These are phyloP conservation scores for Eimeria maxima DNA, from an alignment of 169 alveolate genomes.

Conservation along the genomic window DNA sequence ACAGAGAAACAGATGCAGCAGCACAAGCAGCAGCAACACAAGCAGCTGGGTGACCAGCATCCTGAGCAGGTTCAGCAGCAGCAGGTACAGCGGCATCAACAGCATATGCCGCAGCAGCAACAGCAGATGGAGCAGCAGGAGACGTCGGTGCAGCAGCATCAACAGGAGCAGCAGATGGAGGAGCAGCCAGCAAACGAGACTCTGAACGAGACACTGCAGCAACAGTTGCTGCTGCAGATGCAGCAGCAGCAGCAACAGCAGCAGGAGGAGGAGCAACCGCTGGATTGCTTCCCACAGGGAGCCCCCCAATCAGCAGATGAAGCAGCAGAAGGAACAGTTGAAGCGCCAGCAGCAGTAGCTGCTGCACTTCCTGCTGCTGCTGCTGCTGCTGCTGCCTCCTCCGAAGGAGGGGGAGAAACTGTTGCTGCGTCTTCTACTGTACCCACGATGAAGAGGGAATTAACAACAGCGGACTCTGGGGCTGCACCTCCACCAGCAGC, in stretches of 20 bases:
- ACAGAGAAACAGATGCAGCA: slow-evolving; percentile 41
- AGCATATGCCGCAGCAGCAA: no score
- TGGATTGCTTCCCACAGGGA: neutral
- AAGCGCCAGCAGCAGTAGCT: neutral
- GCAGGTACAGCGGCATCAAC: neutral
- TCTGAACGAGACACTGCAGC: no score
- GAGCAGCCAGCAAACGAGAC: no score
- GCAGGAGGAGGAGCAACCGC: neutral
- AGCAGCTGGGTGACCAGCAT: no score
- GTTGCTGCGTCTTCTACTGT: neutral
- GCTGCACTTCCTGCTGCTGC: neutral
- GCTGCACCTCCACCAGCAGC: no score
- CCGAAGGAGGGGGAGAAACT: neutral
- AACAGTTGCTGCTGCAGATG: neutral
- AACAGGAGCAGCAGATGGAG: neutral
- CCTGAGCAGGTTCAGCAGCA: neutral
- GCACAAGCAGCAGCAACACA: neutral
- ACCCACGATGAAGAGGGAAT: no score
- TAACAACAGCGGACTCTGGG: no score
- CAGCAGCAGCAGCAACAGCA: neutral
- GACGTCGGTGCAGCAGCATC: slow-evolving; percentile 18
- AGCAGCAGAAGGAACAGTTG: slow-evolving; percentile 37
- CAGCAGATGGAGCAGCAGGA: neutral
- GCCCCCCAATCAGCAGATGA: no score
- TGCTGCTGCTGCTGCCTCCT: neutral